A percentile compares a stretch with the other conserved stretches of the same genome.
Evolutionary conservation across 2,329 filamentous ascomycete genomes (phyloP).

Genomic region (Arthrobotrys musiformis): DNA sequence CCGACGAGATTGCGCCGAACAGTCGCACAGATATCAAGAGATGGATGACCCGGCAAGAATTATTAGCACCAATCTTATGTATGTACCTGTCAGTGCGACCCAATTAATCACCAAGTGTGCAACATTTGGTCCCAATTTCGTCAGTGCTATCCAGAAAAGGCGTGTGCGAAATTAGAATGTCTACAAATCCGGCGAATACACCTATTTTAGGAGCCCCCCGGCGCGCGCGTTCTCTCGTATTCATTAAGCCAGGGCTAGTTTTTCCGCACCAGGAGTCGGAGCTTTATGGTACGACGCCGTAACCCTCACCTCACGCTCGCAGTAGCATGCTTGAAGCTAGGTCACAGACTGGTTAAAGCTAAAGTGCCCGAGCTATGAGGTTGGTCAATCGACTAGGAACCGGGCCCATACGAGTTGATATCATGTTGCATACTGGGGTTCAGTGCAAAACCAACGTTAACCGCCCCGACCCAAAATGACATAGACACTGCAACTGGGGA

Average conservation of each 20-base stretch:
- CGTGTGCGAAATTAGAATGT: slow-evolving; percentile 49
- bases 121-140: slow-evolving; percentile 18
- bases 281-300: slow-evolving; percentile 30
- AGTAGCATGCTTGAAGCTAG: slow-evolving; percentile 11
- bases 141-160: slow-evolving; percentile 9
- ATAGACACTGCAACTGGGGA: slow-evolving; percentile 8
- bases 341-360: not conserved
- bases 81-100: slow-evolving; percentile 15
- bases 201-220: slow-evolving; percentile 36
- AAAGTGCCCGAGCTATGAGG: slow-evolving; percentile 45
- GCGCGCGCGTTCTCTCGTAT: slow-evolving; percentile 33
- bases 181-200: slow-evolving; percentile 37
- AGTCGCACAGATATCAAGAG: slow-evolving; percentile 44
- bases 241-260: slow-evolving; percentile 14
- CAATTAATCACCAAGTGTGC: slow-evolving; percentile 4
- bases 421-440: slow-evolving; percentile 19
- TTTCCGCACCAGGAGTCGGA: slow-evolving; percentile 16
- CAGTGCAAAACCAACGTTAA: slow-evolving; percentile 34
- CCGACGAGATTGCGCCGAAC: slow-evolving; percentile 29
- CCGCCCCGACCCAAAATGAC: slow-evolving; percentile 6
- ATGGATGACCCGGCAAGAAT: slow-evolving; percentile 13
- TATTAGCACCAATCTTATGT: slow-evolving; percentile 31
- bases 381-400: slow-evolving; percentile 14
- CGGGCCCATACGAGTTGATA: not conserved
- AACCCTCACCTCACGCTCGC: slow-evolving; percentile 10